A percentile compares a stretch with the other conserved stretches of the same genome.
phyloP scores from a whole-genome alignment of 1,139 yeast genomes.

The Nakaseomyces nivariensis region DNA sequence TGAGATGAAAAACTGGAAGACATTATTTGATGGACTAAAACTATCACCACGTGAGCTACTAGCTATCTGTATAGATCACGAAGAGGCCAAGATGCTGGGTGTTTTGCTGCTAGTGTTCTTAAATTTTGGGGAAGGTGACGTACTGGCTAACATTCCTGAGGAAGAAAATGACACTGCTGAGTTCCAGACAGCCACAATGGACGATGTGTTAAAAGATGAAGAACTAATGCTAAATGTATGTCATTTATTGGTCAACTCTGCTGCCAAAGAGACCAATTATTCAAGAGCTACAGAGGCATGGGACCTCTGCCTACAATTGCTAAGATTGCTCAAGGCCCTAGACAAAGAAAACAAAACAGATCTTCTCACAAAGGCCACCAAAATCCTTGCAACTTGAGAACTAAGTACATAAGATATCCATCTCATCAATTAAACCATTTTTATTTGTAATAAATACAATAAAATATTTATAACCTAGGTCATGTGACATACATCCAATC shows the following conservation, averaged over 20 bases:
- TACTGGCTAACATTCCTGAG: slow-evolving; percentile 12
- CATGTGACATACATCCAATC: slow-evolving; percentile 3
- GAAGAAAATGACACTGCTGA: slow-evolving; percentile 9
- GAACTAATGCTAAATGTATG: slow-evolving; percentile 34
- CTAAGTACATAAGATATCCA: background rate
- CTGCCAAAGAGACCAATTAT: slow-evolving; percentile 25
- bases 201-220: slow-evolving; percentile 24
- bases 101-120: slow-evolving; percentile 38
- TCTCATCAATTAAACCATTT: too few species aligned
- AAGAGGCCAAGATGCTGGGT: slow-evolving; percentile 38
- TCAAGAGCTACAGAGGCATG: slow-evolving; percentile 35
- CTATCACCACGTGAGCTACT: slow-evolving; percentile 35
- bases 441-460: too few species aligned
- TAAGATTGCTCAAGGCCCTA: slow-evolving; percentile 38
- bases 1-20: slow-evolving; percentile 53
- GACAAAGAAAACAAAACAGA: slow-evolving; percentile 29
- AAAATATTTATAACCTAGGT: background rate
- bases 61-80: slow-evolving; percentile 31
- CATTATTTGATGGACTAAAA: slow-evolving; percentile 36
- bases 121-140: slow-evolving; percentile 31
- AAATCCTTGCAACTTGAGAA: slow-evolving; percentile 7
- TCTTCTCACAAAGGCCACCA: slow-evolving; percentile 20
- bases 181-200: slow-evolving; percentile 10
- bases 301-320: slow-evolving; percentile 41
- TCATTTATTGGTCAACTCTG: slow-evolving; percentile 31